Conservation (phyloP, 2,329 filamentous ascomycete species). For the Fusarium sp. region DNA sequence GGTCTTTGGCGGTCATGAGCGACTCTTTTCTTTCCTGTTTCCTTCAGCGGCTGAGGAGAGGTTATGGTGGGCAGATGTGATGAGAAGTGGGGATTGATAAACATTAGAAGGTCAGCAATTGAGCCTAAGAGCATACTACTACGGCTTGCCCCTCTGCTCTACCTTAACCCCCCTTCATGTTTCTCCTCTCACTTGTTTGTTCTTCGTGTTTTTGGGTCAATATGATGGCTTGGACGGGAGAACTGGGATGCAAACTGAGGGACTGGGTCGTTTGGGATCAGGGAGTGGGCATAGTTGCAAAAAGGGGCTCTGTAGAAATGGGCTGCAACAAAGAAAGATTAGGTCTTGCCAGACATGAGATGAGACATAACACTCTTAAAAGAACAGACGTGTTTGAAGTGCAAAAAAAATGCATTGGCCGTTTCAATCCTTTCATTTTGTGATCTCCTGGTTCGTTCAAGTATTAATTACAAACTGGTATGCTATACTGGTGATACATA, state of each 20-base stretch:
- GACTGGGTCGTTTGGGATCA: constrained; percentile 6
- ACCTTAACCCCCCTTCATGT: not conserved
- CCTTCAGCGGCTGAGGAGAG: constrained; percentile 17
- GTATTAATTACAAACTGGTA: constrained; percentile 4
- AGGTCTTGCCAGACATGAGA: not conserved
- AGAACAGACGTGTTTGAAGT: constrained; percentile 10
- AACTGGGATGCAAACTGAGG: not conserved
- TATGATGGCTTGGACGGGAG: constrained; percentile 1
- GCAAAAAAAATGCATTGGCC: not conserved
- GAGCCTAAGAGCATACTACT: constrained; percentile 1
- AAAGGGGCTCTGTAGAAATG: constrained; percentile 24
- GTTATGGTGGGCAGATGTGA: constrained; percentile 15
- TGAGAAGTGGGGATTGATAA: constrained; percentile 17
- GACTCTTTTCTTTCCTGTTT: constrained; percentile 24
- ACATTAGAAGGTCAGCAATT: constrained; percentile 33
- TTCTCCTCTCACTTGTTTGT: constrained; percentile 12
- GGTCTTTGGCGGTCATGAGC: constrained; percentile 5
- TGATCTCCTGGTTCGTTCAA: not conserved
- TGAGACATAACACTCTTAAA: not conserved
- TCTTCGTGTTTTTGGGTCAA: constrained; percentile 7
- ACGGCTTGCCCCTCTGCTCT: not conserved
- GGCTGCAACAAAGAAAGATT: constrained; percentile 1
- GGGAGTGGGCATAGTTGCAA: constrained; percentile 5
- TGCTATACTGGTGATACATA: not conserved
- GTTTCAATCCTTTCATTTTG: not conserved